These are phyloP conservation scores for Zygosaccharomyces sapae DNA, from an alignment of 1,139 yeast genomes.

Conservation along the genomic window DNA sequence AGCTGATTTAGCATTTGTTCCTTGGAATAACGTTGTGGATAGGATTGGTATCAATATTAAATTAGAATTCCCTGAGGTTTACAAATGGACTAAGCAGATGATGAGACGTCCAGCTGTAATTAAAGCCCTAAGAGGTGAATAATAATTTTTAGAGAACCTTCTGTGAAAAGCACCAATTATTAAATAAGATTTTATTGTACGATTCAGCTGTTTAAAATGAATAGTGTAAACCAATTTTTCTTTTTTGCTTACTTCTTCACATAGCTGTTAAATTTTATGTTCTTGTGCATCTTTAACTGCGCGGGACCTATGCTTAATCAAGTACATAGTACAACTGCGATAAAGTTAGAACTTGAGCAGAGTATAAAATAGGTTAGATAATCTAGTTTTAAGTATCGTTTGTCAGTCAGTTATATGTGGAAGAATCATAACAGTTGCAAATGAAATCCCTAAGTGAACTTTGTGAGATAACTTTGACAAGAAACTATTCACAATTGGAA, in stretches of 20 bases:
- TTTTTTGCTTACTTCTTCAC: too few relatives aligned
- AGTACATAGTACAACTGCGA: too few relatives aligned
- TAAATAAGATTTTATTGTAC: neutral
- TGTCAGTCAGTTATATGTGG: neutral
- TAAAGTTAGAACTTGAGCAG: too few relatives aligned
- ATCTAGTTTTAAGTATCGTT: too few relatives aligned
- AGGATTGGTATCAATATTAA: slow-evolving; percentile 84
- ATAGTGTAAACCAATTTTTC: too few relatives aligned
- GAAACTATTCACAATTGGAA: slow-evolving; percentile 25
- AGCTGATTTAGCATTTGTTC: slow-evolving; percentile 89
- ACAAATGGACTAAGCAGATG: slow-evolving; percentile 92
- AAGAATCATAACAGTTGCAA: neutral
- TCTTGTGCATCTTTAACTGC: too few relatives aligned
- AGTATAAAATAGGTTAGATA: too few relatives aligned
- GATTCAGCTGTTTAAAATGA: neutral
- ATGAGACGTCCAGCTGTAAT: slow-evolving; percentile 84
- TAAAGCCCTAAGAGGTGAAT: slow-evolving; percentile 52
- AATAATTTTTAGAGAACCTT: too few relatives aligned
- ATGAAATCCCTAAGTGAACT: slow-evolving; percentile 22
- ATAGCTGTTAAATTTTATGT: too few relatives aligned
- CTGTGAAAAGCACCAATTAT: too few relatives aligned
- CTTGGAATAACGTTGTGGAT: slow-evolving; percentile 96
- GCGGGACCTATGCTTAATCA: too few relatives aligned
- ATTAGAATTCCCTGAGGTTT: slow-evolving; percentile 89
- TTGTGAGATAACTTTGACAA: slow-evolving; percentile 28